phyloP scores from a whole-genome alignment of 2,329 filamentous ascomycete species.

The Exophiala bonariae region DNA sequence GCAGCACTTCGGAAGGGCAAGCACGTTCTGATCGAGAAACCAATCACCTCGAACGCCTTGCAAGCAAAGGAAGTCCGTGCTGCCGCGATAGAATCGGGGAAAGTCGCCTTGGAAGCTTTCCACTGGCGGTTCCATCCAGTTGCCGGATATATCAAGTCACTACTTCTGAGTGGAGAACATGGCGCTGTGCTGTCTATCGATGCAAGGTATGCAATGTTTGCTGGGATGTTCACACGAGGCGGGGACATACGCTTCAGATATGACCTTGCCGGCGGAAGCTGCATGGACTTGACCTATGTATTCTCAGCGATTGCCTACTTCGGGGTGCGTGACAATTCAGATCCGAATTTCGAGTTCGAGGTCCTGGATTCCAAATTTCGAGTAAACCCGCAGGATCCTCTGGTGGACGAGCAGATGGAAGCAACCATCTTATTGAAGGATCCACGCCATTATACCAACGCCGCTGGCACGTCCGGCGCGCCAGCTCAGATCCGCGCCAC shows the following conservation, averaged over 20 bases:
- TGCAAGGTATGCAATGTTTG: neutral
- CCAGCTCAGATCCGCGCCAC: conserved; percentile 3
- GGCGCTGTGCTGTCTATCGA: conserved; percentile 5
- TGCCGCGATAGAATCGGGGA: conserved; percentile 37
- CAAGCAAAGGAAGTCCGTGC: conserved; percentile 50
- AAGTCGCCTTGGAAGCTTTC: conserved; percentile 55
- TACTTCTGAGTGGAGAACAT: conserved; percentile 6
- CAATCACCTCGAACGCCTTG: conserved; percentile 48
- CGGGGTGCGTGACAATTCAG: neutral
- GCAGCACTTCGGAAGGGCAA: conserved; percentile 52
- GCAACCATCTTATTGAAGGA: conserved; percentile 1
- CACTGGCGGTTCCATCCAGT: conserved; percentile 54
- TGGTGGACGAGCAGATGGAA: conserved; percentile 3
- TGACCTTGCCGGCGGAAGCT: conserved; percentile 12
- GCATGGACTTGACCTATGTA: conserved; percentile 16
- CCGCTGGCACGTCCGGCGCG: neutral
- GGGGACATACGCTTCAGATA: conserved; percentile 18
- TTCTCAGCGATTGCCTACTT: conserved; percentile 6
- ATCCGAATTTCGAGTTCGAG: conserved; percentile 4
- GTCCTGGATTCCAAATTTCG: conserved; percentile 3
- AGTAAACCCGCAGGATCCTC: conserved; percentile 1
- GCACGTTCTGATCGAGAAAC: conserved; percentile 58
- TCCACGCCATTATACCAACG: neutral
- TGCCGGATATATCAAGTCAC: conserved; percentile 43
- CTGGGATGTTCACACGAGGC: neutral